These are phyloP conservation scores for Dorcoceras hygrometricum DNA, from an alignment of 257 asterid genomes.

Conservation along the genomic window DNA sequence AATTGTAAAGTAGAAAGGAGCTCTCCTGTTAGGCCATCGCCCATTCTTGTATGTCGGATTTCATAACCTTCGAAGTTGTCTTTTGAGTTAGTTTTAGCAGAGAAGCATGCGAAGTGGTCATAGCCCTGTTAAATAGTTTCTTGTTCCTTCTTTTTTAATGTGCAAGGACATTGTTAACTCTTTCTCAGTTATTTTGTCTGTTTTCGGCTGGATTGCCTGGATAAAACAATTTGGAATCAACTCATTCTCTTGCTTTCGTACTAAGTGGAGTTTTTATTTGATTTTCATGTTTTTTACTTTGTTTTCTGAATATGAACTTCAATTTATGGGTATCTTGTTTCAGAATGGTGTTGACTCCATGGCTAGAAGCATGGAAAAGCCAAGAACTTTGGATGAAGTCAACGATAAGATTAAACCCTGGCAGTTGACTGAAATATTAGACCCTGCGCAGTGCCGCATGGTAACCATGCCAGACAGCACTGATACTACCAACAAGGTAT, in stretches of 20 bases:
- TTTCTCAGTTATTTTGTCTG: neutral
- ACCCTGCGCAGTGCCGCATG: constrained; percentile 78
- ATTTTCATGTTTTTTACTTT: constrained; percentile 11
- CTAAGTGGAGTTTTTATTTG: neutral
- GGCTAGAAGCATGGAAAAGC: constrained; percentile 81
- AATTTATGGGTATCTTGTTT: constrained; percentile 19
- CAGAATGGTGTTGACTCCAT: constrained; percentile 90
- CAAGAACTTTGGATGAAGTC: constrained; percentile 67
- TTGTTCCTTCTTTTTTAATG: neutral
- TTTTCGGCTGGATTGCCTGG: neutral
- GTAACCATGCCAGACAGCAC: constrained; percentile 85
- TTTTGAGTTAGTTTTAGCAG: constrained; percentile 6
- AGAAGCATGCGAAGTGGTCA: constrained; percentile 17
- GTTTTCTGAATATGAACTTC: constrained; percentile 16
- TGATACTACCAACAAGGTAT: constrained; percentile 73
- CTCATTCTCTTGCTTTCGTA: neutral
- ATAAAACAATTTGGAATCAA: neutral
- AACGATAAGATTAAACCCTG: constrained; percentile 72
- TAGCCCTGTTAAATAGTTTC: constrained; percentile 11
- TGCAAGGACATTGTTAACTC: neutral
- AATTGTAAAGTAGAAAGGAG: constrained; percentile 87
- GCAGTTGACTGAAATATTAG: constrained; percentile 84
- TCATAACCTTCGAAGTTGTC: constrained; percentile 15
- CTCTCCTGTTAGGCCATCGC: constrained; percentile 94
- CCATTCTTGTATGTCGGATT: constrained; percentile 61